A percentile compares a stretch with the other conserved stretches of the same genome.
Conservation (phyloP, 257 asterid genomes). For the Scutellaria minor region DNA sequence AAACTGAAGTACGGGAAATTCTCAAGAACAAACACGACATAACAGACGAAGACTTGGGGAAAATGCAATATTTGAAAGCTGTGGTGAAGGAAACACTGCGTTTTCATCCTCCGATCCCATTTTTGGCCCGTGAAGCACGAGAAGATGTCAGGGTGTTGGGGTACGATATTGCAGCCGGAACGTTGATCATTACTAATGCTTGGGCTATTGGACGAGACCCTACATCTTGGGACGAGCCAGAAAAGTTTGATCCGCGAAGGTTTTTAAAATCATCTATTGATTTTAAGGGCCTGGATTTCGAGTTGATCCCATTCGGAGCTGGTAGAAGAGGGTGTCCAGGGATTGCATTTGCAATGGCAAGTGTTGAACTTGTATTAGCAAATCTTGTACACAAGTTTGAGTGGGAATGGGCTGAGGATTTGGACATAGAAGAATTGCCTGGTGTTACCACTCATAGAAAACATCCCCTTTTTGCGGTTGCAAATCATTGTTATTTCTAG, state of each 20-base stretch:
- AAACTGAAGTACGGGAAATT: slow-evolving; percentile 41
- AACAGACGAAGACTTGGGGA: slow-evolving; percentile 43
- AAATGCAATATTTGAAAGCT: slow-evolving; percentile 53
- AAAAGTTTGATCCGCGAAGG: slow-evolving; percentile 49
- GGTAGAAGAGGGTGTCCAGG: slow-evolving; percentile 55
- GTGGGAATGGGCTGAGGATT: slow-evolving; percentile 37
- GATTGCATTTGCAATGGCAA: slow-evolving; percentile 33
- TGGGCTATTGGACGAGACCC: slow-evolving; percentile 58
- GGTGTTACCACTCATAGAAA: slow-evolving; percentile 40
- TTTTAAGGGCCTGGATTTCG: slow-evolving; percentile 40
- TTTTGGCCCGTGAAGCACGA: slow-evolving; percentile 41
- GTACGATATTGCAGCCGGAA: slow-evolving; percentile 44
- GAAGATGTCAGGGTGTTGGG: slow-evolving; percentile 45
- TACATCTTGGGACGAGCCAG: slow-evolving; percentile 44
- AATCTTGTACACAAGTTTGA: slow-evolving; percentile 42
- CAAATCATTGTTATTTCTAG: slow-evolving; percentile 2
- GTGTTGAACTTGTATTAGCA: slow-evolving; percentile 42
- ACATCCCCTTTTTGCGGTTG: slow-evolving; percentile 40
- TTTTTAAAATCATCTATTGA: slow-evolving; percentile 35
- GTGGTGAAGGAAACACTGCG: slow-evolving; percentile 53
- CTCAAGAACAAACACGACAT: slow-evolving; percentile 29
- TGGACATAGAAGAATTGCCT: slow-evolving; percentile 37
- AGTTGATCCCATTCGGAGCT: slow-evolving; percentile 44
- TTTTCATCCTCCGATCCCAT: slow-evolving; percentile 45
- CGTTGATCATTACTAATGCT: slow-evolving; percentile 39